These are phyloP conservation scores for Ceratocystis ficicola DNA, from an alignment of 2,329 filamentous ascomycete genomes.

Conservation along the genomic window DNA sequence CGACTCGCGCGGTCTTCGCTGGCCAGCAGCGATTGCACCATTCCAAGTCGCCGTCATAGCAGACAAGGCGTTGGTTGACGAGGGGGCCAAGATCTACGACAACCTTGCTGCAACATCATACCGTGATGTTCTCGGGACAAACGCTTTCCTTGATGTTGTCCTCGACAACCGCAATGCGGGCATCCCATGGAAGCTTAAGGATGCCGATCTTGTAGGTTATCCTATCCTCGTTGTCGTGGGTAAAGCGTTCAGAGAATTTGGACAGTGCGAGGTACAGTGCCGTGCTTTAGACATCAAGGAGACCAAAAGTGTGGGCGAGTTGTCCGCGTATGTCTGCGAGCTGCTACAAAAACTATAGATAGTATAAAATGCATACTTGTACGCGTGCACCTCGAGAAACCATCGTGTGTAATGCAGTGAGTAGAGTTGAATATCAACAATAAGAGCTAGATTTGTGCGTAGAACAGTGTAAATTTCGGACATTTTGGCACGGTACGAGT, in stretches of 20 bases:
- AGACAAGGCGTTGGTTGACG: conserved; percentile 34
- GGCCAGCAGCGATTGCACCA: conserved; percentile 77
- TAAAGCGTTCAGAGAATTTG: conserved; percentile 48
- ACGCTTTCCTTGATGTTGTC: conserved; percentile 45
- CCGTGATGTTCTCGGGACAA: neutral
- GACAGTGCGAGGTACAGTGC: conserved; percentile 67
- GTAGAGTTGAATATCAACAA: neutral
- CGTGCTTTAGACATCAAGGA: conserved; percentile 52
- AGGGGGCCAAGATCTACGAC: conserved; percentile 53
- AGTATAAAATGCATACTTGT: neutral
- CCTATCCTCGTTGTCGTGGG: conserved; percentile 73
- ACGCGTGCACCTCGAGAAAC: neutral
- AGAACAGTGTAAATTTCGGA: neutral
- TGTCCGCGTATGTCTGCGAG: conserved; percentile 37
- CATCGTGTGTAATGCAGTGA: neutral
- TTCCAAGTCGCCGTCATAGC: conserved; percentile 62
- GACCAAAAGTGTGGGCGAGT: conserved; percentile 40
- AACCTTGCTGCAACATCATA: conserved; percentile 31
- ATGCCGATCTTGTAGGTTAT: conserved; percentile 83
- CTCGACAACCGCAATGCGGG: conserved; percentile 60
- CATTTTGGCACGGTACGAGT: neutral
- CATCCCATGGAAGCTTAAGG: conserved; percentile 75
- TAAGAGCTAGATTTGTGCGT: neutral
- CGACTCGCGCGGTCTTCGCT: conserved; percentile 65
- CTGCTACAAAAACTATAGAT: conserved; percentile 31